These are phyloP conservation scores for Fibroporia radiculosa DNA, from an alignment of 768 basidiomycete species.

Conservation along the genomic window DNA sequence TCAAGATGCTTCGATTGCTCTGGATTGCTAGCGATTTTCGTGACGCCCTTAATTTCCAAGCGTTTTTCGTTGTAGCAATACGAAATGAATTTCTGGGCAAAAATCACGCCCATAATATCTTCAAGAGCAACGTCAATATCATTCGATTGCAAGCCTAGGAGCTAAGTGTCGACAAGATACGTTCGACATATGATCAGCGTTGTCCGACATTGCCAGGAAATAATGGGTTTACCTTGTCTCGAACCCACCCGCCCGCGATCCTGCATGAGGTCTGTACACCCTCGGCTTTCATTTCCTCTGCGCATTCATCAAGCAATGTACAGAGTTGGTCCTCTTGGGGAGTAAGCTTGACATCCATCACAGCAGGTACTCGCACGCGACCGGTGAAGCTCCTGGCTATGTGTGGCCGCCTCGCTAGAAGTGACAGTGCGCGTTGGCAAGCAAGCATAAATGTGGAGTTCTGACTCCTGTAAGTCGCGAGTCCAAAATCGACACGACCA, in stretches of 20 bases:
- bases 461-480: too few relatives aligned
- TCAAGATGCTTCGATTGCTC: slow-evolving; percentile 98
- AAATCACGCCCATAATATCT: slow-evolving; percentile 83
- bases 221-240: slow-evolving; percentile 89
- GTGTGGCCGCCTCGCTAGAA: too few relatives aligned
- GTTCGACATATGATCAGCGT: background rate
- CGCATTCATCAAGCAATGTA: slow-evolving; percentile 73
- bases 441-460: too few relatives aligned
- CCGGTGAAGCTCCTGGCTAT: background rate
- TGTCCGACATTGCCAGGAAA: background rate
- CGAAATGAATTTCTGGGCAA: slow-evolving; percentile 70
- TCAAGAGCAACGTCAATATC: slow-evolving; percentile 92
- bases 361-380: slow-evolving; percentile 22
- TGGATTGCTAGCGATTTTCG: slow-evolving; percentile 88
- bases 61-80: slow-evolving; percentile 49
- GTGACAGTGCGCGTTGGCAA: too few relatives aligned
- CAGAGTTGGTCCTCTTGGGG: slow-evolving; percentile 65
- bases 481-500: too few relatives aligned
- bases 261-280: slow-evolving; percentile 62
- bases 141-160: slow-evolving; percentile 73
- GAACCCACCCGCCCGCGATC: slow-evolving; percentile 97
- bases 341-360: slow-evolving; percentile 46
- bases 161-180: slow-evolving; percentile 32
- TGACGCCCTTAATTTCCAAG: slow-evolving; percentile 50
- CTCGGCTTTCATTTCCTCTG: slow-evolving; percentile 43